Base-by-base conservation (phyloP, 2,329 filamentous ascomycete genomes). In the Zelopaecilomyces penicillatus region DNA sequence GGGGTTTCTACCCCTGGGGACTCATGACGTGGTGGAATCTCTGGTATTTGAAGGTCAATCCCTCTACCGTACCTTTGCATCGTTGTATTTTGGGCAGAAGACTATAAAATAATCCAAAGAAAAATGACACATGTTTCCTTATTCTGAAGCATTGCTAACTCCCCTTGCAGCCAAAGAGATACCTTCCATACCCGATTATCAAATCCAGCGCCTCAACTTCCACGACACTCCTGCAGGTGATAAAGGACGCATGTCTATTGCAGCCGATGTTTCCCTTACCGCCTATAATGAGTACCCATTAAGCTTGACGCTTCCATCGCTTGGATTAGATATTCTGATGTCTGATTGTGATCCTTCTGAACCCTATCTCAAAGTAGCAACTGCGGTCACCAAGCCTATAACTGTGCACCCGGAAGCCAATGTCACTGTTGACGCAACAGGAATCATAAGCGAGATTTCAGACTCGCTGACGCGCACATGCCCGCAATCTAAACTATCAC, bases 311-410 rank as follows among this genome's bases (percentile, higher is more conserved):
- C 70, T 96, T 19, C 93, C 93, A 9, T 73, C 84, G 33, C 79
- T 97, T 46, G 82, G 79, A 1, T 96, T 97, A 58, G 82, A 90
- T 50, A 80, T 97, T 30, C 71, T 95, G 39, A 82, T 97, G 5
- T 83, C 87, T 37, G 88, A 88, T 50, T 98, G 93, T 65, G 73
- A 76, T 28, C 70, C 76, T 4, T 69, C 78, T 26, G 82, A 93
- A 45, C 76, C 83, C 4, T 80, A 82, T 50, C 93, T 98, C 55
- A 72, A 80, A 51, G 75, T 97, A 44, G 90, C 87, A 3, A 80
- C 85, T 55, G 88, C 87, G 6, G 72, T 73, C 12, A 94, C 87
- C 1, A 73, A 76, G 12, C 66, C 73, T 34, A 68, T 95, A 31
- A 65, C 80, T 32, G 74, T 97, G 9, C 68, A 78, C 42, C 85